These are phyloP conservation scores for Tremella yokohamensis DNA, from an alignment of 768 basidiomycete species.

Conservation along the genomic window DNA sequence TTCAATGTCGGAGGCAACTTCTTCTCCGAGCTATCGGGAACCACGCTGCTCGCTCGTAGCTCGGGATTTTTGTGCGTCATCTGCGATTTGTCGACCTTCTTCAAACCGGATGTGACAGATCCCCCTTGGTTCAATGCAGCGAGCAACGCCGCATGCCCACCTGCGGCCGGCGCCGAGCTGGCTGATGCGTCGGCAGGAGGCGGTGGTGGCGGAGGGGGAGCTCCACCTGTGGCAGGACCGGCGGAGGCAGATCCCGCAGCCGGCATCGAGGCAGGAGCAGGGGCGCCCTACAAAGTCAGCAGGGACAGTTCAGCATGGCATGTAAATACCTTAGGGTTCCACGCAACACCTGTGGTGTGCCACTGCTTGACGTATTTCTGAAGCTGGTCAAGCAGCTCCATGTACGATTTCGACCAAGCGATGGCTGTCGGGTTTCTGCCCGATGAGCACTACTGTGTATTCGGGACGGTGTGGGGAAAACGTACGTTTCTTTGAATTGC, in stretches of 20 bases:
- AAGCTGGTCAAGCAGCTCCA: slow-evolving; percentile 68
- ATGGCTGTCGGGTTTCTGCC: slow-evolving; percentile 76
- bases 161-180: slow-evolving; percentile 53
- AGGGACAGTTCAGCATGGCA: background rate
- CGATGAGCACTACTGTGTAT: slow-evolving; percentile 9
- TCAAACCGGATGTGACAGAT: slow-evolving; percentile 80
- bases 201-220: slow-evolving; percentile 54
- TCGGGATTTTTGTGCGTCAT: slow-evolving; percentile 99
- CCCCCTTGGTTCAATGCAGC: slow-evolving; percentile 85
- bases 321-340: slow-evolving; percentile 74
- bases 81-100: slow-evolving; percentile 91
- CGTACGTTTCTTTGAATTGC: slow-evolving; percentile 88
- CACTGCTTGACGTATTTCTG: slow-evolving; percentile 78
- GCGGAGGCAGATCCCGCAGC: slow-evolving; percentile 17
- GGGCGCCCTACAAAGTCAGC: slow-evolving; percentile 27
- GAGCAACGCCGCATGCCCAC: slow-evolving; percentile 66
- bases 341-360: slow-evolving; percentile 78
- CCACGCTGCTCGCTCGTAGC: slow-evolving; percentile 61
- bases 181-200: slow-evolving; percentile 42
- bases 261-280: slow-evolving; percentile 48
- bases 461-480: slow-evolving; percentile 1
- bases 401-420: slow-evolving; percentile 78
- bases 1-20: slow-evolving; percentile 55
- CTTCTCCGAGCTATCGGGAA: slow-evolving; percentile 50
- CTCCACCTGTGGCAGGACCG: slow-evolving; percentile 43